Conservation (phyloP, 2,329 filamentous ascomycete genomes). For the Fusarium buharicum region DNA sequence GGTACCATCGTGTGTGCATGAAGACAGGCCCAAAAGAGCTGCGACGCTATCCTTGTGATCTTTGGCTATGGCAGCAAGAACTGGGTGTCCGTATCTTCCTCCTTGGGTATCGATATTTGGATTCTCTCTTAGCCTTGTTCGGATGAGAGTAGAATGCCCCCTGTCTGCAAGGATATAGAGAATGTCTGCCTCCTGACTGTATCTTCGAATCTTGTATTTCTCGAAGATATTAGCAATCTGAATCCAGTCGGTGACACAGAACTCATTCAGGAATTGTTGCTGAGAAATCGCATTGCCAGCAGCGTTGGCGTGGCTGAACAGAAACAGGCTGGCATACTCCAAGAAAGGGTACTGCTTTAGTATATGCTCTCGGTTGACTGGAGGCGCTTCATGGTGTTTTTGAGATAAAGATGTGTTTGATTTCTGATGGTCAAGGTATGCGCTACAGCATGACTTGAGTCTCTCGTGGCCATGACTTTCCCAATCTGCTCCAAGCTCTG, state of each 20-base stretch:
- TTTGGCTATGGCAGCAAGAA: slow-evolving; percentile 27
- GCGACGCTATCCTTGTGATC: slow-evolving; percentile 4
- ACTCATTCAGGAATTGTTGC: neutral
- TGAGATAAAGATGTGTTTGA: neutral
- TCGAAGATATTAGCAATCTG: slow-evolving; percentile 6
- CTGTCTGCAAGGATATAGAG: slow-evolving; percentile 27
- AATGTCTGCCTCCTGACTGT: neutral
- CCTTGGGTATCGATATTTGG: neutral
- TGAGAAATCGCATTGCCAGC: slow-evolving; percentile 2
- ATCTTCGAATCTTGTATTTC: neutral
- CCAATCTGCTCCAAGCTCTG: slow-evolving; percentile 14
- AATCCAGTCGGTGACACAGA: neutral
- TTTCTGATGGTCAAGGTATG: slow-evolving; percentile 10
- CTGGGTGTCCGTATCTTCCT: slow-evolving; percentile 19
- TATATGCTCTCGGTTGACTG: neutral
- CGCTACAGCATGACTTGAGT: slow-evolving; percentile 22
- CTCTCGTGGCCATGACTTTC: slow-evolving; percentile 14
- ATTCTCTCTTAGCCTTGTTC: neutral
- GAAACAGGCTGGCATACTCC: slow-evolving; percentile 22
- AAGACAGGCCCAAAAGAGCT: slow-evolving; percentile 1
- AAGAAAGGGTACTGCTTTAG: slow-evolving; percentile 19
- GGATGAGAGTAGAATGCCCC: slow-evolving; percentile 2
- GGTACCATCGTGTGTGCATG: neutral
- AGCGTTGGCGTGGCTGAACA: slow-evolving; percentile 28
- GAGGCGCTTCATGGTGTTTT: neutral